Base-by-base conservation (phyloP, 176 grass and related monocot species). In the Aegilops sharonensis region DNA sequence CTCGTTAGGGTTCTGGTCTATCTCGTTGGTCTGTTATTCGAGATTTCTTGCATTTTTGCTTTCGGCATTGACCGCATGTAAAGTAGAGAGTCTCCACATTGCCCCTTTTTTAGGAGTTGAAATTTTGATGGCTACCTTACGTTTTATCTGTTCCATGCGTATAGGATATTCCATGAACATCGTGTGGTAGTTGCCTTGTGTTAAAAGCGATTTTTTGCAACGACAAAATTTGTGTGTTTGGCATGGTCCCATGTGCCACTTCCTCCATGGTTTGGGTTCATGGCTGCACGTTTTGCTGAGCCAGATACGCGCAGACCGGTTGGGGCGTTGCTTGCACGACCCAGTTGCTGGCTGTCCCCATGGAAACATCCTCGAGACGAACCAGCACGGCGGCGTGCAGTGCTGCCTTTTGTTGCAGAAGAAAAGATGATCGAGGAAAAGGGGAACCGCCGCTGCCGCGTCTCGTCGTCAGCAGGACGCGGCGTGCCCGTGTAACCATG, bases 281-380 rank as follows among this genome's bases (percentile, higher is more conserved):
- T 13, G 75, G 11, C 12, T 72, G 68, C 89, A 91, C 85, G 81
- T 87, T 68, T 76, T 75, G 66, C 6, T 17, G 24, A 17, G 20
- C 27, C 5, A 13, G 35, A 11, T 15, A 1, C 11, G 3, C 20
- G 6, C 2, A 25, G 23, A 17, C n/a, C 45, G 5, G 3, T 18
- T 8, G 12, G 36, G 0, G 67, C 7, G 75, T 75, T 8, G 67
- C 68, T 43, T 18, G 68, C 85, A 87, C 89, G 76, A 87, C 27
- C 59, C 59, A 8, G 45, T 23, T 18, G 25, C 6, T n/a, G 23
- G 7, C 14, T 17, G 21, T 25, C n/a, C 5, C n/a, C 5, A 73
- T 25, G 14, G 70, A 25, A 21, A 29, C 40, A 74, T 21, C 13
- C 13, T 50, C 10, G 14, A 72, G 32, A 71, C 10, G 29, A 11